A percentile compares a stretch with the other conserved stretches of the same genome.
Evolutionary conservation across 1,139 yeast species (phyloP).

Genomic region (Geotrichum fermentans): DNA sequence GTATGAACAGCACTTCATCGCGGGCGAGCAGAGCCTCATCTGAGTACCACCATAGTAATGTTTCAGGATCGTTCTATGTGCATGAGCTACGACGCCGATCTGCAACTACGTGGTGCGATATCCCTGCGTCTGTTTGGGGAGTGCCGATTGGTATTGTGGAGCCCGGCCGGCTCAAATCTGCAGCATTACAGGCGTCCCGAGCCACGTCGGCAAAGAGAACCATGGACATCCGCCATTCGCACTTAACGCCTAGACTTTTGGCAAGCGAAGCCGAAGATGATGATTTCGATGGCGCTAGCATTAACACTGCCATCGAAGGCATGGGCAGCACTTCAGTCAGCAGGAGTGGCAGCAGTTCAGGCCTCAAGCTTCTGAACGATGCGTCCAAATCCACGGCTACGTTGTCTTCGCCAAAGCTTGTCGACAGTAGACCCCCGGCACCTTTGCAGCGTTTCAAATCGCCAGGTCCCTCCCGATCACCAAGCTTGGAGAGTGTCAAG

Average conservation of each 20-base stretch:
- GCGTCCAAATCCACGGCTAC: constrained; percentile 8
- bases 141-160: constrained; percentile 61
- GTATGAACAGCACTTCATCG: constrained; percentile 17
- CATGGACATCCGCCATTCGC: constrained; percentile 57
- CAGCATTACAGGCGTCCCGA: neutral
- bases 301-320: constrained; percentile 17
- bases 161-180: constrained; percentile 18
- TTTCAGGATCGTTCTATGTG: constrained; percentile 49
- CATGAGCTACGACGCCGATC: constrained; percentile 48
- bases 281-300: constrained; percentile 11
- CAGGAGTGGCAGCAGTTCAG: constrained; percentile 66
- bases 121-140: constrained; percentile 54
- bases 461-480: constrained; percentile 1
- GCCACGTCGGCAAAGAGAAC: constrained; percentile 3
- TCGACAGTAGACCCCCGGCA: neutral
- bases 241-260: constrained; percentile 61
- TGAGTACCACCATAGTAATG: constrained; percentile 18
- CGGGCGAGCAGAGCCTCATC: constrained; percentile 12
- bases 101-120: constrained; percentile 50
- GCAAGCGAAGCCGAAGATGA: constrained; percentile 74
- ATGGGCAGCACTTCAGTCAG: constrained; percentile 36
- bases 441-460: neutral
- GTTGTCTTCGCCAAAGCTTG: constrained; percentile 1
- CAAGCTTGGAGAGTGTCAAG: constrained; percentile 29
- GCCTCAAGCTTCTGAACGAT: constrained; percentile 54